Percentiles rank a stretch among this genome's conserved stretches.
These are phyloP conservation scores for Jatropha podagrica DNA, from an alignment of 441 rosid species.

Conservation along the genomic window DNA sequence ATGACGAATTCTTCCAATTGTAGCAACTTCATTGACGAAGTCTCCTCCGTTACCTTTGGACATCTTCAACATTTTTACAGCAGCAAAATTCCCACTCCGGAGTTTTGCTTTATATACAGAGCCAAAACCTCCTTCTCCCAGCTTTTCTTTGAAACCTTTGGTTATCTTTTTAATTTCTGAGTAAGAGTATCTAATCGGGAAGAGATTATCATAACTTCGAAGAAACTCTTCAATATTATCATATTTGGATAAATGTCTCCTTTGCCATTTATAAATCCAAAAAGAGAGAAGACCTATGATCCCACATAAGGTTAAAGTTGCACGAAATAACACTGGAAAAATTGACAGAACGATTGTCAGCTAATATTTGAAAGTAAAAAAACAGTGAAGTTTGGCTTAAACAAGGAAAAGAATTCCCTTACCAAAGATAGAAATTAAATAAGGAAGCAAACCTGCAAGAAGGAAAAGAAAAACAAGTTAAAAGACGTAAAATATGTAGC, in stretches of 20 bases:
- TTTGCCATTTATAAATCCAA: background rate
- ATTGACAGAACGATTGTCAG: no score
- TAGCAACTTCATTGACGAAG: constrained; percentile 4
- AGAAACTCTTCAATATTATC: background rate
- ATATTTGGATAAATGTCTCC: background rate
- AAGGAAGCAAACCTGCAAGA: no score
- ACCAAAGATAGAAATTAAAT: no score
- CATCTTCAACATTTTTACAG: background rate
- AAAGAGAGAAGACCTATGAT: background rate
- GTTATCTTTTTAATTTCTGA: background rate
- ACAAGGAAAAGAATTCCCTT: no score
- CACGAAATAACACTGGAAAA: no score
- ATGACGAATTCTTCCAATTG: constrained; percentile 3
- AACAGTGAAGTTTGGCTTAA: no score
- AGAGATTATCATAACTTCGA: background rate
- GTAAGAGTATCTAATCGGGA: background rate
- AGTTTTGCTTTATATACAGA: constrained; percentile 3
- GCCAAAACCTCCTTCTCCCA: constrained; percentile 6
- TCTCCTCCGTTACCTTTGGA: background rate
- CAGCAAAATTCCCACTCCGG: background rate
- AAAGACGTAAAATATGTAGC: no score
- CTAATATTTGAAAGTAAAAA: no score
- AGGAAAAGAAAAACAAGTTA: no score
- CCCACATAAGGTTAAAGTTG: background rate
- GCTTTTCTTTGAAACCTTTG: background rate